phyloP scores from a whole-genome alignment of 768 basidiomycete genomes.

The Rhodotorula diobovata region DNA sequence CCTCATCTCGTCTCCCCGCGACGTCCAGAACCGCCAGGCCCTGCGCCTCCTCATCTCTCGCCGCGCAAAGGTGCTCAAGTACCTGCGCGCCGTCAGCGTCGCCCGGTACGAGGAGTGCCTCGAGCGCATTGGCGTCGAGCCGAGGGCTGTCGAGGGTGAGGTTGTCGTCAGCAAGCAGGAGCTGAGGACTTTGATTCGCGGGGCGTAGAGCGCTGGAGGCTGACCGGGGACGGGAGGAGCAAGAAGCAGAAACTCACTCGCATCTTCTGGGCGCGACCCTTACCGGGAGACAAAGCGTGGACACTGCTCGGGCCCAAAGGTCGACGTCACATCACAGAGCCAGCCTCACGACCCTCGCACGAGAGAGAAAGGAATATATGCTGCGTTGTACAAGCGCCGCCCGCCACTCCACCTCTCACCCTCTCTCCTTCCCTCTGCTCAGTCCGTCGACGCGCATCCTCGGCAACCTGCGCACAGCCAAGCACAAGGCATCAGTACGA shows the following conservation, averaged over 20 bases:
- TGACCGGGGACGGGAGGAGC: background rate
- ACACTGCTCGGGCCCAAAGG: too few species aligned
- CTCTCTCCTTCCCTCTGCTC: background rate
- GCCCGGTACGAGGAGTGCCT: constrained; percentile 71
- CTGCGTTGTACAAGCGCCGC: background rate
- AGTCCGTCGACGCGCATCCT: constrained; percentile 67
- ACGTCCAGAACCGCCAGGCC: constrained; percentile 68
- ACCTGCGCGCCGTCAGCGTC: constrained; percentile 63
- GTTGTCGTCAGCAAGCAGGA: constrained; percentile 56
- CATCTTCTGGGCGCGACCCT: background rate
- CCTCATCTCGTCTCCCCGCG: constrained; percentile 59
- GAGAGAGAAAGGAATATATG: background rate
- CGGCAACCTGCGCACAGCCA: constrained; percentile 64
- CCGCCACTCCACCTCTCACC: too few species aligned
- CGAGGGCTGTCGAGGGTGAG: constrained; percentile 81
- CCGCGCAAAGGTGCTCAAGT: constrained; percentile 73
- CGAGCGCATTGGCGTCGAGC: constrained; percentile 68
- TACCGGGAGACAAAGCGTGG: background rate
- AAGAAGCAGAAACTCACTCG: background rate
- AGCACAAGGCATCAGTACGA: too few species aligned
- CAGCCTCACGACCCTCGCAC: too few species aligned
- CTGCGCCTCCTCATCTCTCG: constrained; percentile 74
- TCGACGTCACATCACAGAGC: too few species aligned
- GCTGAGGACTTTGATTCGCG: constrained; percentile 32
- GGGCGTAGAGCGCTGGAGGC: constrained; percentile 1